Conservation (phyloP, 2,329 filamentous ascomycete genomes). For the Colletotrichum sp. region DNA sequence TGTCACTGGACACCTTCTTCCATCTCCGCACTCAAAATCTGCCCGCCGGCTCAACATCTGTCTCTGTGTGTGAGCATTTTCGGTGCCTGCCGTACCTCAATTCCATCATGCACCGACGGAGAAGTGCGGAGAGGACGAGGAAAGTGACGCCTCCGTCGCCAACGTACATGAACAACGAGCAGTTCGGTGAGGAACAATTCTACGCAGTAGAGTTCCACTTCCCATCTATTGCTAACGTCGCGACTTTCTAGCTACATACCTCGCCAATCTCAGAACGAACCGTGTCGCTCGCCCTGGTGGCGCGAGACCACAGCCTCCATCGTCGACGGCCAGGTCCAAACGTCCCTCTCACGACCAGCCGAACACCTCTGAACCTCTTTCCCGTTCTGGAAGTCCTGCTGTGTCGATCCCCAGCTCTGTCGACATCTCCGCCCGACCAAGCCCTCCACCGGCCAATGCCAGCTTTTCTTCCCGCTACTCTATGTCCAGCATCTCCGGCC, state of each 20-base stretch:
- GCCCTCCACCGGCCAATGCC: constrained; percentile 23
- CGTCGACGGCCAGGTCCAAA: constrained; percentile 35
- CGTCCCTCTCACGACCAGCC: constrained; percentile 33
- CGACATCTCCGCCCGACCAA: constrained; percentile 19
- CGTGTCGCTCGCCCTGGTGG: constrained; percentile 72
- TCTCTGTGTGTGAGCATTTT: neutral
- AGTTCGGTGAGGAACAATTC: constrained; percentile 60
- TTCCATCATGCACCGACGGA: constrained; percentile 22
- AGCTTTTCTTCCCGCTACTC: constrained; percentile 60
- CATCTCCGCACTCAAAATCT: neutral
- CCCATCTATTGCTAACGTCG: neutral
- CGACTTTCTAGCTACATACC: constrained; percentile 14
- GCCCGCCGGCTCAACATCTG: neutral
- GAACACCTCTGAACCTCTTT: constrained; percentile 26
- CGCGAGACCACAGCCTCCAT: constrained; percentile 64
- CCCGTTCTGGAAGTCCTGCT: constrained; percentile 1
- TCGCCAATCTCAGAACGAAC: constrained; percentile 70
- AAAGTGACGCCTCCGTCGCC: constrained; percentile 67
- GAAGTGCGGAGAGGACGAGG: constrained; percentile 43
- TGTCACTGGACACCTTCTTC: neutral
- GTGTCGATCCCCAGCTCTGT: constrained; percentile 10
- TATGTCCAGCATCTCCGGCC: constrained; percentile 45
- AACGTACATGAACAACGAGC: constrained; percentile 69
- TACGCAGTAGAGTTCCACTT: neutral
- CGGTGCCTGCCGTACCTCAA: neutral